Conservation (phyloP, 345 rosid species). For the Hypericum perforatum region DNA sequence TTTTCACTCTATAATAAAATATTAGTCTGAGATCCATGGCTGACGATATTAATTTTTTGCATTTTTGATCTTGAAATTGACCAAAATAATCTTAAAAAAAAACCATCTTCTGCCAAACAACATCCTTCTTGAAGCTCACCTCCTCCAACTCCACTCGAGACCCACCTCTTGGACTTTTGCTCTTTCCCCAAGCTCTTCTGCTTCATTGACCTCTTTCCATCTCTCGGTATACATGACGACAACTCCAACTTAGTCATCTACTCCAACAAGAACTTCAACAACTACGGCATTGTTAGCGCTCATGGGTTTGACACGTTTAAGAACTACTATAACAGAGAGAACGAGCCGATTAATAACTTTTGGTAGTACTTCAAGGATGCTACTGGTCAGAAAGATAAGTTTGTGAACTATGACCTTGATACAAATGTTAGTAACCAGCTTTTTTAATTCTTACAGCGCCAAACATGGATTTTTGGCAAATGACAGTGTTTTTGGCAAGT, state of each 20-base stretch:
- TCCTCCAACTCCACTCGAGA: slow-evolving; percentile 40
- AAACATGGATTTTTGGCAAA: too few relatives aligned
- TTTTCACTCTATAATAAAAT: too few relatives aligned
- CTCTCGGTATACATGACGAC: slow-evolving; percentile 4
- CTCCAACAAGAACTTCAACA: slow-evolving; percentile 55
- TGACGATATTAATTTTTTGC: too few relatives aligned
- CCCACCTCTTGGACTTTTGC: slow-evolving; percentile 59
- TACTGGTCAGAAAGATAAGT: slow-evolving; percentile 31
- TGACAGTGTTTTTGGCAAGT: slow-evolving; percentile 53
- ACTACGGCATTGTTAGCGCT: slow-evolving; percentile 42
- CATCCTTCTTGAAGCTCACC: slow-evolving; percentile 60
- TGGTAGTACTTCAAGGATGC: slow-evolving; percentile 47
- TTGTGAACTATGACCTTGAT: slow-evolving; percentile 28
- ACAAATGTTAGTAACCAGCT: slow-evolving; percentile 54
- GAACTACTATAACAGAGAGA: slow-evolving; percentile 31
- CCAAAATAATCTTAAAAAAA: too few relatives aligned
- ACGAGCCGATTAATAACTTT: slow-evolving; percentile 36
- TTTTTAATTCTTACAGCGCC: slow-evolving; percentile 64
- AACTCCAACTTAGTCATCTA: slow-evolving; percentile 51
- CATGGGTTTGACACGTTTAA: slow-evolving; percentile 52
- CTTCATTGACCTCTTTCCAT: slow-evolving; percentile 31
- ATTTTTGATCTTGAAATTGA: too few relatives aligned
- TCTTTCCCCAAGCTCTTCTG: slow-evolving; percentile 76
- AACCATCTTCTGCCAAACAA: too few relatives aligned
- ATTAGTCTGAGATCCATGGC: too few relatives aligned